Evolutionary conservation across 2,329 filamentous ascomycete genomes (phyloP).

Genomic region (Fusarium circinatum): DNA sequence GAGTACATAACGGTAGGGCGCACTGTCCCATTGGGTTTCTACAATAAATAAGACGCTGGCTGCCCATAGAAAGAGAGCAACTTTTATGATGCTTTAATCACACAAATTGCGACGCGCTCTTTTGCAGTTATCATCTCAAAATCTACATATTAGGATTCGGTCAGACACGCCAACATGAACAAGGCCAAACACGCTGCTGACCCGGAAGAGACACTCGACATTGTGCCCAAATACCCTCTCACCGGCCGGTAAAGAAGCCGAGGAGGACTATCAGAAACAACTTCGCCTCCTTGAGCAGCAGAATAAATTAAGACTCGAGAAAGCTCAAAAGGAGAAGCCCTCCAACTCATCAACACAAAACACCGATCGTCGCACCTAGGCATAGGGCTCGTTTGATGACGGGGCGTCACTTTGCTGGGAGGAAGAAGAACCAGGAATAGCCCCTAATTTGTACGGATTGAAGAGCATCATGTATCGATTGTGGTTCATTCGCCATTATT

Average conservation of each 20-base stretch:
- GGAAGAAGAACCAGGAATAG: background rate
- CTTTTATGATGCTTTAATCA: too few relatives aligned
- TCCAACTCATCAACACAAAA: background rate
- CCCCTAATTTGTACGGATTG: background rate
- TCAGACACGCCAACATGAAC: background rate
- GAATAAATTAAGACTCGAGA: background rate
- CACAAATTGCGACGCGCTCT: background rate
- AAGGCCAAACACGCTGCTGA: background rate
- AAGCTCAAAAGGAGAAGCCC: too few relatives aligned
- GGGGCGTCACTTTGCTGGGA: too few relatives aligned
- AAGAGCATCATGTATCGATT: background rate
- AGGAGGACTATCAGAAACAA: background rate
- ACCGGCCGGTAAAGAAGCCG: rapidly evolving
- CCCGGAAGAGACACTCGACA: background rate
- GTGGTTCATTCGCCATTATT: too few relatives aligned
- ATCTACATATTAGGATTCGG: background rate
- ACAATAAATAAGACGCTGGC: too few relatives aligned
- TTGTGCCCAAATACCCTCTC: background rate
- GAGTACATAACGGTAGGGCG: too few relatives aligned
- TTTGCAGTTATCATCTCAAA: too few relatives aligned
- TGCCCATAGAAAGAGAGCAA: background rate
- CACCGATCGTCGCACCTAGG: background rate
- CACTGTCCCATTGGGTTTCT: background rate
- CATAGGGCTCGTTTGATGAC: background rate
- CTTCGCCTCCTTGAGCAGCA: background rate